phyloP scores from a whole-genome alignment of 805 yeast species.

The Nakazawaea anatomiae region DNA sequence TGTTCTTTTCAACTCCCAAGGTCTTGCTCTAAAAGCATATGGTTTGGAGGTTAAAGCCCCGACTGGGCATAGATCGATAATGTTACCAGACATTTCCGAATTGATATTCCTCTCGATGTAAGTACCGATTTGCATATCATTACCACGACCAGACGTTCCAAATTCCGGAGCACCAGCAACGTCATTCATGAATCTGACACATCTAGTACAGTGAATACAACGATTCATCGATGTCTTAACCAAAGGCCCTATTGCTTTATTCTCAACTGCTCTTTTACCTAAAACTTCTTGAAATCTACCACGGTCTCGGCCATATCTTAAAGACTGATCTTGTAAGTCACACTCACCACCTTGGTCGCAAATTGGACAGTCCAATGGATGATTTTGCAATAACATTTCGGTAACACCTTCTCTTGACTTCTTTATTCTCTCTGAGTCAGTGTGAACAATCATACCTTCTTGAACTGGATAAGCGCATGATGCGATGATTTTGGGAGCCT shows the following conservation, averaged over 20 bases:
- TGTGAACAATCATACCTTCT: conserved; percentile 81
- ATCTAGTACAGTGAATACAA: conserved; percentile 88
- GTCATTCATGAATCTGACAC: conserved; percentile 85
- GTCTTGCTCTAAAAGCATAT: conserved; percentile 87
- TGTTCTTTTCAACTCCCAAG: conserved; percentile 89
- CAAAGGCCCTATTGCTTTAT: conserved; percentile 85
- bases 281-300: conserved; percentile 77
- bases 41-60: conserved; percentile 90
- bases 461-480: conserved; percentile 92
- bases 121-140: conserved; percentile 88
- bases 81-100: conserved; percentile 81
- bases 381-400: conserved; percentile 82
- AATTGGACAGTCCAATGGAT: conserved; percentile 88
- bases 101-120: conserved; percentile 80
- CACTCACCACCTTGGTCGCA: conserved; percentile 96
- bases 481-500: conserved; percentile 85
- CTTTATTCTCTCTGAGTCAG: conserved; percentile 70
- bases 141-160: conserved; percentile 87
- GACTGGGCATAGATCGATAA: conserved; percentile 85
- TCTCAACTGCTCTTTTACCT: conserved; percentile 88
- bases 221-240: conserved; percentile 89
- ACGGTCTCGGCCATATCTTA: conserved; percentile 79
- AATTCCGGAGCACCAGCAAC: conserved; percentile 91
- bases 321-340: conserved; percentile 83
- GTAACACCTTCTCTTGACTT: conserved; percentile 88